phyloP scores from a whole-genome alignment of 73 alveolate genomes.

The Paramecium tetraurelia region DNA sequence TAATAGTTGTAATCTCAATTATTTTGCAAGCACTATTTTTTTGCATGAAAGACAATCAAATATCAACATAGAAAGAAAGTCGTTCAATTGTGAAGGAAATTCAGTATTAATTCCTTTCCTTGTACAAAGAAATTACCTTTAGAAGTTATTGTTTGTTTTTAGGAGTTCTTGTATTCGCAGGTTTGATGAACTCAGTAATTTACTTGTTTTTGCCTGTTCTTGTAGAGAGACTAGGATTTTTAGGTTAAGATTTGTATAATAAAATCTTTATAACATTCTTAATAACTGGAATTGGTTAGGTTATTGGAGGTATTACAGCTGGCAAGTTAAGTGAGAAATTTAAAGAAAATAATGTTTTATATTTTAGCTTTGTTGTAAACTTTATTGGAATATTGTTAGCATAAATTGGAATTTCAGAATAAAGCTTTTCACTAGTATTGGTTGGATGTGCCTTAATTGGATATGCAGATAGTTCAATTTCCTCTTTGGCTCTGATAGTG shows the following conservation, averaged over 20 bases:
- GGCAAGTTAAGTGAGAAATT: conserved; percentile 14
- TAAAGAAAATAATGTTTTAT: background rate
- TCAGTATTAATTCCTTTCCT: background rate
- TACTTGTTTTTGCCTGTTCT: background rate
- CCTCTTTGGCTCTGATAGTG: conserved; percentile 10
- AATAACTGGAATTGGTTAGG: conserved; percentile 21
- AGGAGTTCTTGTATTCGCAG: conserved; percentile 25
- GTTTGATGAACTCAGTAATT: conserved; percentile 36
- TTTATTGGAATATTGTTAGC: background rate
- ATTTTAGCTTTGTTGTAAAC: background rate
- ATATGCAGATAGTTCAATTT: background rate
- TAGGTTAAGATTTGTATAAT: background rate
- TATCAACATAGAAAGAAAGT: background rate
- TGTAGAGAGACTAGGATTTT: background rate
- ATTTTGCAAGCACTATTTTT: background rate
- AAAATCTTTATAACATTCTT: background rate
- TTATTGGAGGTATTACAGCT: background rate
- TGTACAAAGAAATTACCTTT: background rate
- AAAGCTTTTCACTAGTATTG: background rate
- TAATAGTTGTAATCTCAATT: background rate
- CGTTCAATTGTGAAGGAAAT: background rate
- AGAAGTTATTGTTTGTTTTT: background rate
- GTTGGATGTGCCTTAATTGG: conserved; percentile 6
- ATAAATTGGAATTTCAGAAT: background rate
- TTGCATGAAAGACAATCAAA: background rate